Evolutionary conservation across 495 filamentous ascomycete species (phyloP).

Genomic region (Tetracladium setigerum): DNA sequence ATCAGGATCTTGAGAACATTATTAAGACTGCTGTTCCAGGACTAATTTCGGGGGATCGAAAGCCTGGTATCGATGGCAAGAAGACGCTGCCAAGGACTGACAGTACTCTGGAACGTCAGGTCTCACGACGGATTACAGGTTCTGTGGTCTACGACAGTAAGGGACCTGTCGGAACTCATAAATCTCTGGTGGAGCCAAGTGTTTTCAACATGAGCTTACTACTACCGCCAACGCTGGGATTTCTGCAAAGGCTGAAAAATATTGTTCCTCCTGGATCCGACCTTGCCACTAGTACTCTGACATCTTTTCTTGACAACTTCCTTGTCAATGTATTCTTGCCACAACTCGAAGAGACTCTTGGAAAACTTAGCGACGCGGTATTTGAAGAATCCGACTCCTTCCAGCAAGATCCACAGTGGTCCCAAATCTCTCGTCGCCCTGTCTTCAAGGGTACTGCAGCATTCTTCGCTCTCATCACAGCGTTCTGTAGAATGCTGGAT

Average conservation of each 20-base stretch:
- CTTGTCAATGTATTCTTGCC: slow-evolving; percentile 97
- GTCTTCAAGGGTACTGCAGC: slow-evolving; percentile 89
- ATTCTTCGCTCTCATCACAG: slow-evolving; percentile 78
- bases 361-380: slow-evolving; percentile 74
- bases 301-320: slow-evolving; percentile 96
- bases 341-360: slow-evolving; percentile 90
- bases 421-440: slow-evolving; percentile 63
- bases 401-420: slow-evolving; percentile 79
- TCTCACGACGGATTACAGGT: slow-evolving; percentile 35
- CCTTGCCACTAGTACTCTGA: slow-evolving; percentile 78
- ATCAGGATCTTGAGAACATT: slow-evolving; percentile 85
- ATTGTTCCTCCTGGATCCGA: slow-evolving; percentile 83
- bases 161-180: slow-evolving; percentile 45
- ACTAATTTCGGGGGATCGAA: slow-evolving; percentile 71
- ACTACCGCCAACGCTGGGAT: slow-evolving; percentile 86
- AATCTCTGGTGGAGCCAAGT: slow-evolving; percentile 87
- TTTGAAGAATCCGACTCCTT: slow-evolving; percentile 84
- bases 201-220: slow-evolving; percentile 97
- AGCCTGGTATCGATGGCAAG: slow-evolving; percentile 32
- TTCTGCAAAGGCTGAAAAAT: slow-evolving; percentile 82
- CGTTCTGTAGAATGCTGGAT: slow-evolving; percentile 90
- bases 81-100: slow-evolving; percentile 30
- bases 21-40: slow-evolving; percentile 87
- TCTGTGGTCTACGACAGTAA: slow-evolving; percentile 28
- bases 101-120: slow-evolving; percentile 30